Conservation (phyloP, 768 basidiomycete genomes). For the Sarcodon sp. region DNA sequence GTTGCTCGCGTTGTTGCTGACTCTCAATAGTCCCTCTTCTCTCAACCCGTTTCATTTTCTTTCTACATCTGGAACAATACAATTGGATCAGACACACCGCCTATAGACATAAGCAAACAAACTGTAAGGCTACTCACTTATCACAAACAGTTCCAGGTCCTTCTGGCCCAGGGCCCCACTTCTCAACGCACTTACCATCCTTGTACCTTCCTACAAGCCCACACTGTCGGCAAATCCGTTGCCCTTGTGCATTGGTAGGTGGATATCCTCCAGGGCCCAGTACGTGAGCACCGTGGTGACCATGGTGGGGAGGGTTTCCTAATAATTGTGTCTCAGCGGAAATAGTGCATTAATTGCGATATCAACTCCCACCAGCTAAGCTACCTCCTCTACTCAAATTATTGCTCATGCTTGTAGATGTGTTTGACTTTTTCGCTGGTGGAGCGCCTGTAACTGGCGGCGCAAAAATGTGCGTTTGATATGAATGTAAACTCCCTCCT, state of each 20-base stretch:
- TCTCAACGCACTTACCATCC: constrained; percentile 78
- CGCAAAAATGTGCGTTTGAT: constrained; percentile 61
- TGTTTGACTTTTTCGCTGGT: constrained; percentile 44
- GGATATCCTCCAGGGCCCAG: constrained; percentile 19
- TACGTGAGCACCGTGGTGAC: constrained; percentile 11
- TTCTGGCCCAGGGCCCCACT: constrained; percentile 78
- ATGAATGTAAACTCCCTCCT: constrained; percentile 8
- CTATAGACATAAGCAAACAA: neutral
- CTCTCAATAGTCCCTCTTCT: constrained; percentile 51
- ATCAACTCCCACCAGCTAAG: neutral
- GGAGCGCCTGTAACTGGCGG: constrained; percentile 65
- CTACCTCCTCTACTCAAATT: neutral
- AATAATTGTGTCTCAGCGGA: neutral
- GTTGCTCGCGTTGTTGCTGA: constrained; percentile 7
- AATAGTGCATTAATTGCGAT: neutral
- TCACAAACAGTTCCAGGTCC: constrained; percentile 81
- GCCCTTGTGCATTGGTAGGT: constrained; percentile 34
- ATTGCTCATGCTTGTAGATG: constrained; percentile 4
- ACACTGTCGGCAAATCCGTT: constrained; percentile 69
- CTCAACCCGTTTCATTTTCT: constrained; percentile 81
- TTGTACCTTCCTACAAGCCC: constrained; percentile 66
- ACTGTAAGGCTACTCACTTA: constrained; percentile 27
- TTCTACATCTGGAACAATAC: constrained; percentile 42
- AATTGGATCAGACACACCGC: neutral
- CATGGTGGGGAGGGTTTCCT: neutral